Evolutionary conservation across 202 grass and related monocot species (phyloP).

Genomic region (Tripidium arundinaceum): DNA sequence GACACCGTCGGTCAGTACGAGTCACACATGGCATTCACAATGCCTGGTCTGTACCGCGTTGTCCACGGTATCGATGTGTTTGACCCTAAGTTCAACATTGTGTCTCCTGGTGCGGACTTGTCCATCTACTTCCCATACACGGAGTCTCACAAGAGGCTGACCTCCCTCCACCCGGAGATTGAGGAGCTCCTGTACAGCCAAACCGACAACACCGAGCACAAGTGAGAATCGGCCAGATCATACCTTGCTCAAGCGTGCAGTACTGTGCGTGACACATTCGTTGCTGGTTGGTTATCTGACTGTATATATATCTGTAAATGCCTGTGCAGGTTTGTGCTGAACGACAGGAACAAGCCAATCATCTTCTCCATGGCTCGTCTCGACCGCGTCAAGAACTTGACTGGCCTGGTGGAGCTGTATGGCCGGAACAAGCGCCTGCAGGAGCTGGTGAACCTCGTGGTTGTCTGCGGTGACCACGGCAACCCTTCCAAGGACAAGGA

Average conservation of each 20-base stretch:
- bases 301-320: too few species aligned
- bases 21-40: constrained; percentile 82
- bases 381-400: constrained; percentile 91
- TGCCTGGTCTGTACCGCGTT: constrained; percentile 85
- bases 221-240: too few species aligned
- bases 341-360: constrained; percentile 82
- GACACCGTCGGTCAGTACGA: constrained; percentile 89
- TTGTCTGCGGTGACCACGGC: constrained; percentile 88
- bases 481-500: constrained; percentile 94
- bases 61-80: constrained; percentile 94
- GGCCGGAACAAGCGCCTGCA: constrained; percentile 69
- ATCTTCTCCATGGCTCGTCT: constrained; percentile 96
- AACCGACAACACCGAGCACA: constrained; percentile 78
- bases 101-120: constrained; percentile 93
- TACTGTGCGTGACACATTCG: too few species aligned
- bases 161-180: constrained; percentile 75
- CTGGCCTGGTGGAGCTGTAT: constrained; percentile 85
- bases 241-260: too few species aligned
- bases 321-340: constrained; percentile 82
- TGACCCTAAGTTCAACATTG: constrained; percentile 96
- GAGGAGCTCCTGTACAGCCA: constrained; percentile 83
- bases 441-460: constrained; percentile 83
- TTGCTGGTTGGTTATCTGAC: too few species aligned
- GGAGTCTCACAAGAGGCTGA: constrained; percentile 79
- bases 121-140: constrained; percentile 78